Evolutionary conservation across 345 rosid species (phyloP).

Genomic region (Lagerstroemia speciosa): DNA sequence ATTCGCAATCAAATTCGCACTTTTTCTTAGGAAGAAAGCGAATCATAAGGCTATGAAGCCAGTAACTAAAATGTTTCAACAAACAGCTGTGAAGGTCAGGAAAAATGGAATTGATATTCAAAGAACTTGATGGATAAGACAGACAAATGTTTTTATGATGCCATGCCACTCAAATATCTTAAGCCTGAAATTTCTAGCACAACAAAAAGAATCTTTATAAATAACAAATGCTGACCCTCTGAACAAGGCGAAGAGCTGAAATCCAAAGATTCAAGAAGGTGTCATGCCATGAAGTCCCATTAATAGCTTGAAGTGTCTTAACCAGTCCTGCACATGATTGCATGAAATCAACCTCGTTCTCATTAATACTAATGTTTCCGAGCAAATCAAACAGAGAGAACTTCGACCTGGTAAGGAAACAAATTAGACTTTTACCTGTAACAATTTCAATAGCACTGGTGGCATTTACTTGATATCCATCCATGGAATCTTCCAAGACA

Average conservation of each 20-base stretch:
- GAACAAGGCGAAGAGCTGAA: slow-evolving; percentile 91
- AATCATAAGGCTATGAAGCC: neutral
- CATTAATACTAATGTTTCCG: neutral
- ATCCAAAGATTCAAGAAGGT: slow-evolving; percentile 90
- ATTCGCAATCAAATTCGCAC: neutral
- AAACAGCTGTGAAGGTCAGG: neutral
- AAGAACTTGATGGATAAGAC: neutral
- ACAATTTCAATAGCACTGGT: slow-evolving; percentile 74
- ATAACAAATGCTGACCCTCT: slow-evolving; percentile 52
- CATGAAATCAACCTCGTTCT: neutral
- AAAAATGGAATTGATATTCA: neutral
- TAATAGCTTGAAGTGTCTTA: slow-evolving; percentile 73
- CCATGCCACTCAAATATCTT: neutral
- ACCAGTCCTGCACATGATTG: slow-evolving; percentile 54
- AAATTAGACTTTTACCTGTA: slow-evolving; percentile 36
- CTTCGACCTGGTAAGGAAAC: neutral
- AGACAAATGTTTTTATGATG: neutral
- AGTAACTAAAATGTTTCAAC: neutral
- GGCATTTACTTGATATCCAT: slow-evolving; percentile 69
- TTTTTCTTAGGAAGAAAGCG: neutral
- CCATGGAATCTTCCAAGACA: slow-evolving; percentile 88
- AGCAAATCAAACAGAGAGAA: neutral
- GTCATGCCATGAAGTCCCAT: slow-evolving; percentile 80
- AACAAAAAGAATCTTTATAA: neutral
- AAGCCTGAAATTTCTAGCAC: neutral